Evolutionary conservation across 306 rosid genomes (phyloP).

Genomic region (Vigna mungo): DNA sequence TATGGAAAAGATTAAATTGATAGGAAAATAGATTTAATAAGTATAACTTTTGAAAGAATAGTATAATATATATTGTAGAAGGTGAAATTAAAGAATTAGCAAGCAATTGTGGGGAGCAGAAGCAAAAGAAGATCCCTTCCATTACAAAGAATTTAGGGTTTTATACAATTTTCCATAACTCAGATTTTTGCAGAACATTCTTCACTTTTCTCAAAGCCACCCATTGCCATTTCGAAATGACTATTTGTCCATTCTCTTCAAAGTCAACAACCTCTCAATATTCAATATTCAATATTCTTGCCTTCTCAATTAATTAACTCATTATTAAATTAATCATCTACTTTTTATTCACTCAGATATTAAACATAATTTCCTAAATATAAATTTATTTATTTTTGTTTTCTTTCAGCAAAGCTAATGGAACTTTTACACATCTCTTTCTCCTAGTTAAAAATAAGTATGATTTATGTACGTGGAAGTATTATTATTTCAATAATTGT

Average conservation of each 20-base stretch:
- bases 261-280: not conserved
- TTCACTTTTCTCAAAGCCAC: conserved; percentile 14
- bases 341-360: not conserved
- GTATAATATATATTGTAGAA: not conserved
- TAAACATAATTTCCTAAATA: not conserved
- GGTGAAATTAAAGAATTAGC: not conserved
- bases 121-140: conserved; percentile 3
- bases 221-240: conserved; percentile 21
- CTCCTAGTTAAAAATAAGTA: not conserved
- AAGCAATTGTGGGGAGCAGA: not conserved
- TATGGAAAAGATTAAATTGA: not conserved
- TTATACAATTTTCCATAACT: not conserved
- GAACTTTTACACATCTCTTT: no score
- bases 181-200: conserved; percentile 50
- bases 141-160: conserved; percentile 12
- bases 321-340: not conserved
- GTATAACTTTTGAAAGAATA: not conserved
- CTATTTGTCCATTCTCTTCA: conserved; percentile 32
- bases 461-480: conserved; percentile 3
- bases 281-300: conserved; percentile 29
- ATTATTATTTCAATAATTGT: conserved; percentile 36
- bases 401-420: no score
- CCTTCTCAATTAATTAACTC: not conserved
- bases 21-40: not conserved
- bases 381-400: no score